Percentiles rank a stretch among this genome's conserved stretches.
phyloP scores from a whole-genome alignment of 208 protist species.

The Acanthamoeba royreba region DNA sequence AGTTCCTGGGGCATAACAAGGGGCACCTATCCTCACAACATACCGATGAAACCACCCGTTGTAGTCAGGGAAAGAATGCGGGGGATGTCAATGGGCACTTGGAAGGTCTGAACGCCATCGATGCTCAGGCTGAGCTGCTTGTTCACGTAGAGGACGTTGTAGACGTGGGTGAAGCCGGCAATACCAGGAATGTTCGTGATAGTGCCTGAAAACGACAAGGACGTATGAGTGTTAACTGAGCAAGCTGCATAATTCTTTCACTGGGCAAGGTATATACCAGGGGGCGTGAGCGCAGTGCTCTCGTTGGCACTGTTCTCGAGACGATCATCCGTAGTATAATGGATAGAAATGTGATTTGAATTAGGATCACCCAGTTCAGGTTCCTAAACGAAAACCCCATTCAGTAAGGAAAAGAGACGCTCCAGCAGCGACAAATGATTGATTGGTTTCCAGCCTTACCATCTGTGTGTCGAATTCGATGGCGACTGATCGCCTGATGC shows the following conservation, averaged over 20 bases:
- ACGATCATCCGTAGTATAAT: neutral
- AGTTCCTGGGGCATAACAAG: no score
- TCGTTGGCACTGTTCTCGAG: neutral
- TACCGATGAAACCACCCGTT: neutral
- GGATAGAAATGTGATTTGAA: neutral
- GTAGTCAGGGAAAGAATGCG: neutral
- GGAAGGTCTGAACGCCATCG: neutral
- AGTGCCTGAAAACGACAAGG: neutral
- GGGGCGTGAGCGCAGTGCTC: neutral
- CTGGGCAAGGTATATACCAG: neutral
- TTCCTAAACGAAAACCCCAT: neutral
- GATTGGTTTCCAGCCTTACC: neutral
- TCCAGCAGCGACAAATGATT: no score
- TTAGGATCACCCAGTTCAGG: neutral
- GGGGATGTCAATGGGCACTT: neutral
- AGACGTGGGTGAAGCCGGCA: neutral
- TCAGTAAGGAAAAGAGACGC: neutral
- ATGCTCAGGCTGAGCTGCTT: neutral
- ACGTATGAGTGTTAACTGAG: neutral
- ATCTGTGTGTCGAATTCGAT: neutral
- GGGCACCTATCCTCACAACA: no score
- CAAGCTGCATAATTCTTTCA: neutral
- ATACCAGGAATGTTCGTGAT: neutral
- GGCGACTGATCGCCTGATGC: neutral
- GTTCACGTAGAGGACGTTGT: neutral